These are phyloP conservation scores for Chamaecyparis obtusa DNA, from an alignment of 75 land plant species.

Conservation along the genomic window DNA sequence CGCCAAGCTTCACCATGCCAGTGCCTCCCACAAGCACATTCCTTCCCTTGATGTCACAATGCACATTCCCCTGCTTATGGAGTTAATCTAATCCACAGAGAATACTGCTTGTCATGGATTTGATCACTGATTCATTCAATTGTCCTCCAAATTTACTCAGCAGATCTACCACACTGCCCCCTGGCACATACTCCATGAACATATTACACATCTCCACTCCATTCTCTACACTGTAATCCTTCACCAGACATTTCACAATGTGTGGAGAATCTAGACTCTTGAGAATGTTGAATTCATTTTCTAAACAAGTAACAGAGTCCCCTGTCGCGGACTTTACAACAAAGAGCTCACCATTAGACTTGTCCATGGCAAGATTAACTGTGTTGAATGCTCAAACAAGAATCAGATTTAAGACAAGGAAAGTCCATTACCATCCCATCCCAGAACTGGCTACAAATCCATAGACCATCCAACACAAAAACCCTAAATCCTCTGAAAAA, in stretches of 20 bases:
- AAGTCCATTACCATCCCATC: too few relatives aligned
- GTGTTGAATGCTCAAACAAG: constrained; percentile 46
- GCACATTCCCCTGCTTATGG: constrained; percentile 40
- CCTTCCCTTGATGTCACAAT: constrained; percentile 58
- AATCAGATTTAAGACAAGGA: too few relatives aligned
- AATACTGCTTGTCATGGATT: constrained; percentile 28
- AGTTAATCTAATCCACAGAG: constrained; percentile 34
- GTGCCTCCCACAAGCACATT: constrained; percentile 36
- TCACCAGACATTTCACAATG: too few relatives aligned
- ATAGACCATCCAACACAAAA: too few relatives aligned
- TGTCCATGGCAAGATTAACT: constrained; percentile 44
- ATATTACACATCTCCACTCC: constrained; percentile 25
- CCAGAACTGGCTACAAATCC: too few relatives aligned
- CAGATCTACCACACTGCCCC: constrained; percentile 40
- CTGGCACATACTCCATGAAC: constrained; percentile 62
- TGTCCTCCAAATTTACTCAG: constrained; percentile 20
- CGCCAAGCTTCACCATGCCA: constrained; percentile 44
- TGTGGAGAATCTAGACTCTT: constrained; percentile 29
- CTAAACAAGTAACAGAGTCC: background rate
- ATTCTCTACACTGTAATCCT: constrained; percentile 29
- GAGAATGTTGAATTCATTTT: constrained; percentile 17
- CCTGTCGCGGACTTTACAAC: constrained; percentile 50
- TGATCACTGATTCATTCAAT: constrained; percentile 34
- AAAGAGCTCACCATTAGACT: constrained; percentile 37
- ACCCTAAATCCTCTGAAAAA: too few relatives aligned